Evolutionary conservation across 2,329 filamentous ascomycete species (phyloP), one percentile per base, ranked within the genome.

Genomic region (Coccinonectria pachysandricola): DNA sequence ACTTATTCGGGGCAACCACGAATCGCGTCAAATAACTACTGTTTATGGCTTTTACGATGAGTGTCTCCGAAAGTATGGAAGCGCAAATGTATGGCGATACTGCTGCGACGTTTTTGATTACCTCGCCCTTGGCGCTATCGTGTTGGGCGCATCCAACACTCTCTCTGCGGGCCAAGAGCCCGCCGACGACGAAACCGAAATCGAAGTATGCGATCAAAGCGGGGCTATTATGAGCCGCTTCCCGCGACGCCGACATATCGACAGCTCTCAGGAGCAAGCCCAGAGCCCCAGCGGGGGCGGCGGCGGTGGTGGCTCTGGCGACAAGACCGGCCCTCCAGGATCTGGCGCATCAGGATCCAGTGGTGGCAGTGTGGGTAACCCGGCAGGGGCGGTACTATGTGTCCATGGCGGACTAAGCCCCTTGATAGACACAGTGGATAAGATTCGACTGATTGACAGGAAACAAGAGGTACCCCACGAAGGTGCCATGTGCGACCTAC

Each of bases 11-110:
- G 88, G 88, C 39, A 94, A 94, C 54, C 86, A 94, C 63, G 88
- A 96, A 59, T 95, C 87, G 22, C 76, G 88, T 32, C 88, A 96
- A 56, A 96, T 96, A 40, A 96, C 88, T 12, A 93, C 85, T 5
- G 88, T 96, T 9, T 96, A 96, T 53, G 88, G 88, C 36, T 96
- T 96, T 62, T 96, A 96, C 62, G 88, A 96, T 50, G 88, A 96
- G 60, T 96, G 88, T 49, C 67, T 95, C 37, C 71, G 88, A 28
- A 96, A 96, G 59, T 96, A 96, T 49, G 88, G 88, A 34, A 93
- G 81, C 50, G 87, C 88, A 19, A 96, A 95, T 46, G 88, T 96
- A 2, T 96, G 88, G 88, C 72, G 84, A 28, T 88, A 95, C 52
- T 98, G 87, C 62, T 95, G 87, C 59, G 91, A 98, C 47, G 82